These are phyloP conservation scores for Akanthomyces dipterigenus DNA, from an alignment of 2,329 filamentous ascomycete species.

Conservation along the genomic window DNA sequence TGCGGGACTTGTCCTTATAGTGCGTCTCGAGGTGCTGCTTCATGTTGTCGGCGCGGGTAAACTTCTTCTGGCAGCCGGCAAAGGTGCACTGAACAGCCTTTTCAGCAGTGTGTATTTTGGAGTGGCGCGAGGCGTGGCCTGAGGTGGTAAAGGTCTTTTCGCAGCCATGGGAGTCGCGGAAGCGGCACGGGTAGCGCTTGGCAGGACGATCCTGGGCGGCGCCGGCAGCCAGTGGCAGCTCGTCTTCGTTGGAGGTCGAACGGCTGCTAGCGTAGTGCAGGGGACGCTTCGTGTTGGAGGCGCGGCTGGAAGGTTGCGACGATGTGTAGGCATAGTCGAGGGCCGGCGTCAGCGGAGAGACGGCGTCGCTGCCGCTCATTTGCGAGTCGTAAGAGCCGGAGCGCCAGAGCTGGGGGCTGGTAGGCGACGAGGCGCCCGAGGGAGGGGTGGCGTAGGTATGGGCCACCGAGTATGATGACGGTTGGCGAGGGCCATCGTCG, in stretches of 20 bases:
- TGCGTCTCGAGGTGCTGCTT: constrained; percentile 78
- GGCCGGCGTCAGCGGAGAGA: constrained; percentile 50
- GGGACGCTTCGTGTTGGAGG: constrained; percentile 34
- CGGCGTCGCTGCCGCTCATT: constrained; percentile 40
- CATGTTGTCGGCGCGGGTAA: constrained; percentile 81
- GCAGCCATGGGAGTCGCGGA: constrained; percentile 64
- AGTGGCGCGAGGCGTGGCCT: constrained; percentile 76
- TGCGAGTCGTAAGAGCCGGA: constrained; percentile 58
- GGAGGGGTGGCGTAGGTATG: constrained; percentile 29
- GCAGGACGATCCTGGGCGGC: constrained; percentile 38
- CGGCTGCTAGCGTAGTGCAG: constrained; percentile 37
- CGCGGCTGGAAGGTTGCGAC: constrained; percentile 26
- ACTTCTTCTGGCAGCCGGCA: constrained; percentile 68
- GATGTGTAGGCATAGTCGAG: constrained; percentile 33
- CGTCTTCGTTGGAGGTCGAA: constrained; percentile 46
- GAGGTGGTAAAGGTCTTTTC: constrained; percentile 79
- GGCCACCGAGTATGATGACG: constrained; percentile 27
- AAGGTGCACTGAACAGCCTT: constrained; percentile 66
- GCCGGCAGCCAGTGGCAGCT: constrained; percentile 35
- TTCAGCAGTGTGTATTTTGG: constrained; percentile 76
- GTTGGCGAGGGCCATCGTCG: constrained; percentile 40
- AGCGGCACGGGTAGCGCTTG: constrained; percentile 70
- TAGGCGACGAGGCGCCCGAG: constrained; percentile 39
- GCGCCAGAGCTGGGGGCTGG: constrained; percentile 51
- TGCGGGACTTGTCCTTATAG: constrained; percentile 54